These are phyloP conservation scores for Apiospora koreana DNA, from an alignment of 2,329 filamentous ascomycete species.

Conservation along the genomic window DNA sequence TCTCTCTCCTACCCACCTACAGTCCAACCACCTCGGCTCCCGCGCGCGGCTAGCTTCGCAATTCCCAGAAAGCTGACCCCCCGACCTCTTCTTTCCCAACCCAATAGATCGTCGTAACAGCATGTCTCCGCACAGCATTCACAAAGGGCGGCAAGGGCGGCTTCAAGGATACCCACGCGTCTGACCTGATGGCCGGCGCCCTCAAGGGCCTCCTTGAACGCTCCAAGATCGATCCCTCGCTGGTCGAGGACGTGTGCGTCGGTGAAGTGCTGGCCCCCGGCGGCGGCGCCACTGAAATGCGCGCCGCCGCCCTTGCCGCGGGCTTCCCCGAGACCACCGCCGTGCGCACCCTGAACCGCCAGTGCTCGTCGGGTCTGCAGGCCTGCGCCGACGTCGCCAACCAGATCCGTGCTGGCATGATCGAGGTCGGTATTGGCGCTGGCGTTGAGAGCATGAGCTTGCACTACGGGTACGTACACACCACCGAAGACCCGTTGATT, in stretches of 20 bases:
- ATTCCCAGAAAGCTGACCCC: not conserved
- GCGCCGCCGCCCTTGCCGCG: conserved; percentile 85
- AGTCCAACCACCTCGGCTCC: conserved; percentile 22
- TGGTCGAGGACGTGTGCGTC: conserved; percentile 91
- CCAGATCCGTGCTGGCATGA: conserved; percentile 88
- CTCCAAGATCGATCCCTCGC: conserved; percentile 82
- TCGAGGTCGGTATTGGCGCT: conserved; percentile 90
- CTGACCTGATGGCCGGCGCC: conserved; percentile 82
- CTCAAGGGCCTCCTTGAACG: conserved; percentile 80
- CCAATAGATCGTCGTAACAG: conserved; percentile 81
- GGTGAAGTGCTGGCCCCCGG: conserved; percentile 90
- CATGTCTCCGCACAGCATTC: conserved; percentile 86
- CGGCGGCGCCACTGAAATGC: conserved; percentile 95
- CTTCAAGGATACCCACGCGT: conserved; percentile 90
- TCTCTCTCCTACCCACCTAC: conserved; percentile 6
- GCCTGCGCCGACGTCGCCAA: conserved; percentile 94
- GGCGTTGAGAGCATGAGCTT: conserved; percentile 96
- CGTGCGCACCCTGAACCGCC: conserved; percentile 87
- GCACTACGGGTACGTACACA: conserved; percentile 74
- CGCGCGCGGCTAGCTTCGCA: not conserved
- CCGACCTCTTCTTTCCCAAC: not conserved
- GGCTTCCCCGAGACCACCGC: conserved; percentile 85
- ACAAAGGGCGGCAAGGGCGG: conserved; percentile 91
- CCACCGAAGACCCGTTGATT: too few relatives aligned
- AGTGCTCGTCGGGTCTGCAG: conserved; percentile 92